Evolutionary conservation across 2,329 filamentous ascomycete genomes (phyloP).

Genomic region (Ophiocordyceps sinensis): DNA sequence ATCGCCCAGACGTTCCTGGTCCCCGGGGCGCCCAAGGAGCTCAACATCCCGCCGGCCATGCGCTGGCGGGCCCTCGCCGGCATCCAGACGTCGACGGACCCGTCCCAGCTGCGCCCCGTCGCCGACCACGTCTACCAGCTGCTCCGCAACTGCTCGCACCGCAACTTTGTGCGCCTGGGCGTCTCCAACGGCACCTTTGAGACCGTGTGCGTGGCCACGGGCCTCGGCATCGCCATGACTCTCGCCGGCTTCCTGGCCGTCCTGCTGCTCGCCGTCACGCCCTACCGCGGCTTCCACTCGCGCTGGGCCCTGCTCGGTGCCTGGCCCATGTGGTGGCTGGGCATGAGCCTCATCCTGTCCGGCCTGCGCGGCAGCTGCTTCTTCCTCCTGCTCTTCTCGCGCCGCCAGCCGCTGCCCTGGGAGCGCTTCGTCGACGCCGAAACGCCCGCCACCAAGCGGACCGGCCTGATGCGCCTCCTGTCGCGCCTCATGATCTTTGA

Average conservation of each 20-base stretch:
- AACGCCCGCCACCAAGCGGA: neutral
- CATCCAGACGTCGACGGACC: too few relatives aligned
- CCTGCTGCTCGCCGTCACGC: too few relatives aligned
- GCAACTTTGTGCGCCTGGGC: constrained; percentile 37
- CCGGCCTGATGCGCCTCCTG: too few relatives aligned
- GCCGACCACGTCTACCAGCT: constrained; percentile 32
- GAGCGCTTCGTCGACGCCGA: constrained; percentile 28
- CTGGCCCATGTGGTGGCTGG: constrained; percentile 31
- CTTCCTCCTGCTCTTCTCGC: constrained; percentile 29
- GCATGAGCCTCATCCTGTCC: constrained; percentile 25
- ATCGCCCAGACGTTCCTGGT: too few relatives aligned
- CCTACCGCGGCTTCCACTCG: too few relatives aligned
- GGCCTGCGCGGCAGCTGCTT: constrained; percentile 32
- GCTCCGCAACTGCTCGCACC: constrained; percentile 31
- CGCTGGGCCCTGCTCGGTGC: constrained; percentile 4
- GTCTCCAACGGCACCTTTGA: constrained; percentile 36
- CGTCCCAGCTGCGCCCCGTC: constrained; percentile 13
- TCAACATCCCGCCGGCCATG: too few relatives aligned
- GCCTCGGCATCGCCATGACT: too few relatives aligned
- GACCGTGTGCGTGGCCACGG: constrained; percentile 10
- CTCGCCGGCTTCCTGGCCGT: too few relatives aligned
- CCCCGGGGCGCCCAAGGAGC: too few relatives aligned
- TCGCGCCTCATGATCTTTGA: too few relatives aligned
- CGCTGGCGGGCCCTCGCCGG: too few relatives aligned
- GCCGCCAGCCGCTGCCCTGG: constrained; percentile 31